These are phyloP conservation scores for Hibiscus tridactylites DNA, from an alignment of 345 rosid genomes.

Conservation along the genomic window DNA sequence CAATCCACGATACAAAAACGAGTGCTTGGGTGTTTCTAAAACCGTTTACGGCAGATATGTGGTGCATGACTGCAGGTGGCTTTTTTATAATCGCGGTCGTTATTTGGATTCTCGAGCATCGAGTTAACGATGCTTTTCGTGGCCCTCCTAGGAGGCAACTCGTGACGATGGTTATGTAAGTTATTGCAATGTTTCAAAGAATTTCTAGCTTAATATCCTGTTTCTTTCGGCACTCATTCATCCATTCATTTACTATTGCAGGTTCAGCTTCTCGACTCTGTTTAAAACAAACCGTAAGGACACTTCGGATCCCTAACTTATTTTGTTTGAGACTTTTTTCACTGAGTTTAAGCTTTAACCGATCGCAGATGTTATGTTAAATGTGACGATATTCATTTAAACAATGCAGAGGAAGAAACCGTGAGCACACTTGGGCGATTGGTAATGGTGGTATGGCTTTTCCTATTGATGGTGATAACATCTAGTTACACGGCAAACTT, in stretches of 20 bases:
- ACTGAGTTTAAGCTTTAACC: background rate
- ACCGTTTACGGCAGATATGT: conserved; percentile 57
- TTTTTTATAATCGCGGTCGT: conserved; percentile 52
- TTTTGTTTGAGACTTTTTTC: background rate
- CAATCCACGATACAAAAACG: conserved; percentile 22
- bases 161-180: conserved; percentile 55
- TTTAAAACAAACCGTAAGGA: conserved; percentile 75
- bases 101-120: conserved; percentile 81
- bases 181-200: too few species aligned
- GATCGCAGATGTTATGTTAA: background rate
- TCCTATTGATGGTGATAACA: conserved; percentile 69
- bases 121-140: conserved; percentile 59
- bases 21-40: conserved; percentile 65
- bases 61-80: conserved; percentile 46
- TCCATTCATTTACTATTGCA: conserved; percentile 25
- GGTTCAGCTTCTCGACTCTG: conserved; percentile 94
- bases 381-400: background rate
- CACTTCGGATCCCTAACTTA: background rate
- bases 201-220: too few species aligned
- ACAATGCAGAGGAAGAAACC: conserved; percentile 55
- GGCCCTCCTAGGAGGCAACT: conserved; percentile 60
- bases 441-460: conserved; percentile 91
- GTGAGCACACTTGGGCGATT: conserved; percentile 55
- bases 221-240: too few species aligned
- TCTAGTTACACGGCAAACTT: conserved; percentile 93